Evolutionary conservation across 176 grass and related monocot genomes (phyloP), one percentile per base, ranked within the genome.

Genomic region (Aegilops tauschii): DNA sequence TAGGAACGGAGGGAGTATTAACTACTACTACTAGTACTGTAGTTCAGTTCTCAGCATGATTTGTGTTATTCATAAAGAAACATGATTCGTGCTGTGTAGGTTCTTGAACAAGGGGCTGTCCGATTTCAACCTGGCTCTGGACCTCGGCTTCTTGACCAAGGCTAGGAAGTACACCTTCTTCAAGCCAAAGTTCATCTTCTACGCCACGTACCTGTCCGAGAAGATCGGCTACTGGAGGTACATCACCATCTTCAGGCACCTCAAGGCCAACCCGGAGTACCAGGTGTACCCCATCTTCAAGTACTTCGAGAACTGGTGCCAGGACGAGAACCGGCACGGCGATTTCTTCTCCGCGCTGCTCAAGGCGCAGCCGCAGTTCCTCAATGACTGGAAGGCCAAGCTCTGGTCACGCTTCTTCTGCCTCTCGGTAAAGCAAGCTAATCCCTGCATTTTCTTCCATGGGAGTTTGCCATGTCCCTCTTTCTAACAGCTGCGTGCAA

Each of bases 111-210:
- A 99, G 87, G 94, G 97, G 10, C 87, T 99, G 1, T 94, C 94
- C n/a, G 94, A 99, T 77, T 99, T 99, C 89, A 99, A 99, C 90
- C 86, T 99, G 87, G 97, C 94, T 0, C 72, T 99, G 69, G 97
- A 99, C 81, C 83, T 99, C 8, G 97, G 92, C 27, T 99, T 99
- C 89, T 73, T 99, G 88, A 99, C 97, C 44, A 99, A 99, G 88
- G 97, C 97, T 49, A 87, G 97, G 89, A 99, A 99, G 77, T 99
- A 99, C 92, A 99, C 97, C 80, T 97, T 99, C 84, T 99, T 99
- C 90, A 99, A 99, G 80, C 97, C 97, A 18, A 96, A 94, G 85
- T 99, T 99, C 88, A 99, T 99, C 84, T 96, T 99, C 85, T 99
- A 99, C 69, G 92, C 97, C 58, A 99, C 97, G 40, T 99, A 96